Percentiles rank a stretch among this genome's conserved stretches.
Conservation (phyloP, 2,329 filamentous ascomycete genomes). For the Fusarium protoensiforme region DNA sequence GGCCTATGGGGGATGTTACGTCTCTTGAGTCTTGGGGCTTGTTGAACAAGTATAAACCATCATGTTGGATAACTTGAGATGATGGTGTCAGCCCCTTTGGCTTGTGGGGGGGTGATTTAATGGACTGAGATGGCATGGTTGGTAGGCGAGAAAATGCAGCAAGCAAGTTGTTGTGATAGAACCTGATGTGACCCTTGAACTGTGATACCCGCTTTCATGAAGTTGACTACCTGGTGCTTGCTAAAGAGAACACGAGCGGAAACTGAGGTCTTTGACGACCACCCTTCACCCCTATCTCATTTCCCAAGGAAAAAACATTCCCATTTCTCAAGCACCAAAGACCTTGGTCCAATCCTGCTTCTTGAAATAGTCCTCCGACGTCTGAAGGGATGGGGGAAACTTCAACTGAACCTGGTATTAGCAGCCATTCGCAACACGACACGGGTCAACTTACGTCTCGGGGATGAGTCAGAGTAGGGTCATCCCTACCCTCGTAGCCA, state of each 20-base stretch:
- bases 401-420: constrained; percentile 8
- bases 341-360: constrained; percentile 26
- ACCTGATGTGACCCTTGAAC: background rate
- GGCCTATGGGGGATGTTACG: too few relatives aligned
- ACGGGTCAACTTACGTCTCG: constrained; percentile 1
- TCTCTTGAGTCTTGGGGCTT: background rate
- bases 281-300: background rate
- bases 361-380: constrained; percentile 15
- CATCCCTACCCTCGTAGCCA: constrained; percentile 28
- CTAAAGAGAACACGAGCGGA: background rate
- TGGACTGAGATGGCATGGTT: background rate
- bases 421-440: background rate
- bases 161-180: background rate
- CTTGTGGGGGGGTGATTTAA: background rate
- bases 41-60: background rate
- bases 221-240: background rate
- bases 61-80: background rate
- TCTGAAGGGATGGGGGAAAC: constrained; percentile 1
- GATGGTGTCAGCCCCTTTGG: too few relatives aligned
- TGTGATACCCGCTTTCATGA: background rate
- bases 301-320: background rate
- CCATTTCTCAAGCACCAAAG: constrained; percentile 1
- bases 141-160: background rate
- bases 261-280: background rate
- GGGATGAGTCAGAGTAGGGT: constrained; percentile 22